Evolutionary conservation across 2,329 filamentous ascomycete genomes (phyloP), one percentile per base, ranked within the genome.

Genomic region (Colletotrichum liaoningense): DNA sequence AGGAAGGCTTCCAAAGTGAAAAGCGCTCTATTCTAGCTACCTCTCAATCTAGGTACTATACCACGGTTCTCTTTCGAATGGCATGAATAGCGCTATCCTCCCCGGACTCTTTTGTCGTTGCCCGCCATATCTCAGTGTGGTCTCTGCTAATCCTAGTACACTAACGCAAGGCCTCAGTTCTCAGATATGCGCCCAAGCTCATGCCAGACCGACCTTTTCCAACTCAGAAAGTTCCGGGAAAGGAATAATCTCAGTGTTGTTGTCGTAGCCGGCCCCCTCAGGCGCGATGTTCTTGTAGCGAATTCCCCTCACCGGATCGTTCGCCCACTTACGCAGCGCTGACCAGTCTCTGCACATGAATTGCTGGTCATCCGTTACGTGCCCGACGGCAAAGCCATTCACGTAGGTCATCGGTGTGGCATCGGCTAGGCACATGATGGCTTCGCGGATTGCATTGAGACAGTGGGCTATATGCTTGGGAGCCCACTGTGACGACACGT

Each of bases 401-500:
- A 71, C 69, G 26, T 71, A 71, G 5, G 69, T 67, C 63, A 71
- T 71, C 2, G 69, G 69, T 9, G 69, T 62, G 0, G 69, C 69
- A 14, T 71, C 69, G 3, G 69, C 69, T 7, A 71, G 26, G 1
- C 69, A 71, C 69, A 67, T 67, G 24, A 71, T 67, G 4, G 69
- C 69, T 14, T 71, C 69, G 3, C 69, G 30, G 0, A 71, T 67
- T 1, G 63, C 57, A 49, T 71, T 71, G 1, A 71, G 57, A 16
- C 69, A 71, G 49, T 71, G 69, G 1, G 69, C 63, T 3, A 71
- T 56, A 4, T 71, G 69, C 26, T 63, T 33, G 3, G 69, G 57
- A 19, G 69, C 33, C 69, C 69, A 71, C 14, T 71, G 69, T 6
- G 68, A 71, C 2, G 68, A 60, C 5, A 56, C 24, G 35, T 71